These are phyloP conservation scores for Trifolium repens DNA, from an alignment of 306 rosid genomes.

Conservation along the genomic window DNA sequence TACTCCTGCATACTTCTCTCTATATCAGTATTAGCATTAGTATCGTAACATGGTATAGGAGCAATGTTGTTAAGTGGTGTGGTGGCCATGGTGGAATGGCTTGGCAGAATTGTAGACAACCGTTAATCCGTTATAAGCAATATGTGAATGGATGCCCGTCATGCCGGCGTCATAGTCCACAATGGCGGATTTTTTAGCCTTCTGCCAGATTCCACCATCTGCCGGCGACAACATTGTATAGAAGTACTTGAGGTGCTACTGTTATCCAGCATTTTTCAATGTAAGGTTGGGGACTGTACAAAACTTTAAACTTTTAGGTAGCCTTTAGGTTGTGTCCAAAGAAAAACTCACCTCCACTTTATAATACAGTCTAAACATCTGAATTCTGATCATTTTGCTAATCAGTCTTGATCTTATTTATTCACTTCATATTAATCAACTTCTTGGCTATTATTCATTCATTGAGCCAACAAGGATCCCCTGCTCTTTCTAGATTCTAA, in stretches of 20 bases:
- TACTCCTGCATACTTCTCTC: neutral
- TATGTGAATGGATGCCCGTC: too few relatives aligned
- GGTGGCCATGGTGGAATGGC: too few relatives aligned
- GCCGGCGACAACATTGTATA: neutral
- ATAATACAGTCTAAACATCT: neutral
- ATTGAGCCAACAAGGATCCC: conserved; percentile 1
- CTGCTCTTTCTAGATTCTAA: too few relatives aligned
- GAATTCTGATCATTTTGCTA: neutral
- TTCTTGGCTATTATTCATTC: neutral
- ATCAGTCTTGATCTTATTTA: too few relatives aligned
- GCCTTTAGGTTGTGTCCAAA: neutral
- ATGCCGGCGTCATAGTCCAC: too few relatives aligned
- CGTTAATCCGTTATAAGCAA: too few relatives aligned
- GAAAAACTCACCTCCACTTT: neutral
- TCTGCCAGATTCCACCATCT: too few relatives aligned
- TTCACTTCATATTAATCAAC: too few relatives aligned
- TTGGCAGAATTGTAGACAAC: too few relatives aligned
- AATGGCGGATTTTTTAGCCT: too few relatives aligned
- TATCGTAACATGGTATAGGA: neutral
- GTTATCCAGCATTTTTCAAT: neutral
- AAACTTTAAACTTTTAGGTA: neutral
- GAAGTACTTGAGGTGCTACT: neutral
- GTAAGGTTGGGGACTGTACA: neutral
- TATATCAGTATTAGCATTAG: neutral
- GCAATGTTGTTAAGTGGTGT: neutral